These are phyloP conservation scores for Tympanopsis confertula DNA, from an alignment of 2,329 filamentous ascomycete genomes.

Conservation along the genomic window DNA sequence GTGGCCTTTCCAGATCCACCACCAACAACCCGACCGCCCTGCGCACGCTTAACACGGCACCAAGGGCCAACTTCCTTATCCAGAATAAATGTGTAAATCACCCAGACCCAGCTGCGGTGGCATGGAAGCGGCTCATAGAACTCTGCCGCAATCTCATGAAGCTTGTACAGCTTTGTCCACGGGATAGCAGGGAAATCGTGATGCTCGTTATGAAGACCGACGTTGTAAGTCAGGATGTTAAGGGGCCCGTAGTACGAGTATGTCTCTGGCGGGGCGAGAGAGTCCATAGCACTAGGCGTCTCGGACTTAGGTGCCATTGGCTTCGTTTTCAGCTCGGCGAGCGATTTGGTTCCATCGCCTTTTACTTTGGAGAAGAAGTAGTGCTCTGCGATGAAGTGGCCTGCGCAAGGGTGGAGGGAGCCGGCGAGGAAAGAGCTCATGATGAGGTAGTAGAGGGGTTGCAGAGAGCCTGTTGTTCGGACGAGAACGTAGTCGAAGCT, in stretches of 20 bases:
- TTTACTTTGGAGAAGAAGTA: conserved; percentile 65
- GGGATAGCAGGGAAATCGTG: conserved; percentile 96
- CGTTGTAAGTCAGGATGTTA: conserved; percentile 91
- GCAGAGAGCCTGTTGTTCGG: conserved; percentile 36
- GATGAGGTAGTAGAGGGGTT: conserved; percentile 66
- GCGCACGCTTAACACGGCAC: conserved; percentile 83
- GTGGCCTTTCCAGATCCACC: conserved; percentile 8
- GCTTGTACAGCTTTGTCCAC: conserved; percentile 72
- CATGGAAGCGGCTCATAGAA: conserved; percentile 82
- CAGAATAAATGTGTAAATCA: conserved; percentile 90
- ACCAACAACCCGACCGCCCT: conserved; percentile 56
- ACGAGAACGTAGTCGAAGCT: conserved; percentile 66
- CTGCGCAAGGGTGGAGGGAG: conserved; percentile 83
- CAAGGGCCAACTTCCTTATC: conserved; percentile 82
- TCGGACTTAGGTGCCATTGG: no score
- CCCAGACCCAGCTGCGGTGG: conserved; percentile 83
- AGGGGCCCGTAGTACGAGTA: conserved; percentile 93
- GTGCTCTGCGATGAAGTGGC: conserved; percentile 97
- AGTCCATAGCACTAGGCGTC: neutral
- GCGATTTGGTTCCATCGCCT: conserved; percentile 41
- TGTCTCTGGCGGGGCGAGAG: conserved; percentile 71
- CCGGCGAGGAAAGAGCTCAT: conserved; percentile 88
- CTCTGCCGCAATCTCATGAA: conserved; percentile 73
- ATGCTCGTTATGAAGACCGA: conserved; percentile 95
- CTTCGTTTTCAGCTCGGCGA: conserved; percentile 18